Base-by-base conservation (phyloP, 352 stramenopile genomes). In the Elongisporangium anandrum region DNA sequence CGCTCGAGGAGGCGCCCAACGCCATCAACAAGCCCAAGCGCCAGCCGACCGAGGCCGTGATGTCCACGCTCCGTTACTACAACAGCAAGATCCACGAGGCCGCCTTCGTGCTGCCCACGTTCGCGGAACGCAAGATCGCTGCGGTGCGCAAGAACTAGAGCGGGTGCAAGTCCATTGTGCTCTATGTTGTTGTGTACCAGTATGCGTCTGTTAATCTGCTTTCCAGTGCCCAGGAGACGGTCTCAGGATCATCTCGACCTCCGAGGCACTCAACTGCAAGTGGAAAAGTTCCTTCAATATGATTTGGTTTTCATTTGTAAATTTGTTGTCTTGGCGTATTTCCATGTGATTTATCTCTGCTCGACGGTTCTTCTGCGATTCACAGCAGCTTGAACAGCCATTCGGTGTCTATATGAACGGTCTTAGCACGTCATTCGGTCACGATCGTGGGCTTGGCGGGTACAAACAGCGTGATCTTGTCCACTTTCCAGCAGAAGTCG, bases 41-140 rank as follows among this genome's bases (percentile, higher is more conserved):
- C 55, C 51, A 53, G 60, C 81, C 83, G 4, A 73, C 71, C 24
- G 66, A 58, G 20, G 72, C 82, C 60, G 80, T 90, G 72, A 62
- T 71, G 26, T 77, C 93, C 52, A 66, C 80, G 21, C 85, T 98
- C 49, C 84, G 85, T 23, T 99, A 99, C 80, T 99, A 99, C 81
- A 98, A 77, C 61, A 63, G 81, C 47, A 81, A 96, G 66, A 77
- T 99, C 58, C 97, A 99, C 72, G 70, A 92, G 60, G 96, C 96
- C 16, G 72, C 96, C n/a, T 99, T 99, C 78, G 92, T 99, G 57
- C 81, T 99, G 54, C 97, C 97, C 17, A 81, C 73, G 19, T 99
- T 99, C 78, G 92, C 94, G 6, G 83, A 97, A 66, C 75, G 73
- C 66, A 91, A 90, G 81, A 88, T 95, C 63, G 67, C 65, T 47